These are phyloP conservation scores for Suhomyces maxii DNA, from an alignment of 1,139 yeast genomes.

Conservation along the genomic window DNA sequence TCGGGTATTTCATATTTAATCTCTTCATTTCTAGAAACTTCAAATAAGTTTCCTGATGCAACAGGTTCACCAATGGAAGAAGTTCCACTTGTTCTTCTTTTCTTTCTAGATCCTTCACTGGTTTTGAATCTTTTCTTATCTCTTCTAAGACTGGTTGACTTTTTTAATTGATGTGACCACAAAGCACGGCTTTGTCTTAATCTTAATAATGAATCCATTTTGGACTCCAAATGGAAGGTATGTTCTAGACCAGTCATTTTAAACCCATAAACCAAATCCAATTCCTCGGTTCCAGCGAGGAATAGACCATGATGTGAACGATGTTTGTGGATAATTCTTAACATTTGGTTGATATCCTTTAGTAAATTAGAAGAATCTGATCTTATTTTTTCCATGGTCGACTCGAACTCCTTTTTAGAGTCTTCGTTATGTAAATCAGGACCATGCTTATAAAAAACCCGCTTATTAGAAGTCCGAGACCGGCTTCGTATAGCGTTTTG, in stretches of 20 bases:
- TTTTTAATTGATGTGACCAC: constrained; percentile 1
- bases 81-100: neutral
- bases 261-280: constrained; percentile 4
- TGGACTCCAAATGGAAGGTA: constrained; percentile 8
- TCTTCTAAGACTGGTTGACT: neutral
- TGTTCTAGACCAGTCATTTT: constrained; percentile 9
- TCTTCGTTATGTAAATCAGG: constrained; percentile 1
- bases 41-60: too few species aligned
- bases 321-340: neutral
- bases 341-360: constrained; percentile 1
- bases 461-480: constrained; percentile 4
- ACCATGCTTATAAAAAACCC: constrained; percentile 7
- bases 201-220: constrained; percentile 6
- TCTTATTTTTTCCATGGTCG: constrained; percentile 5
- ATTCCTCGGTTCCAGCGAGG: constrained; percentile 1
- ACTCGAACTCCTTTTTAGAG: constrained; percentile 3
- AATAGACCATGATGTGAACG: constrained; percentile 2
- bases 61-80: neutral
- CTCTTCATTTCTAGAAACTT: too few species aligned
- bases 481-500: constrained; percentile 17
- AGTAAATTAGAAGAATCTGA: constrained; percentile 3
- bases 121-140: neutral
- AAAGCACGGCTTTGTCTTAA: constrained; percentile 7
- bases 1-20: too few species aligned
- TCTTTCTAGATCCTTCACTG: neutral